These are phyloP conservation scores for Mortierella sp. DNA, from an alignment of 371 early-diverging fungal genomes.

Conservation along the genomic window DNA sequence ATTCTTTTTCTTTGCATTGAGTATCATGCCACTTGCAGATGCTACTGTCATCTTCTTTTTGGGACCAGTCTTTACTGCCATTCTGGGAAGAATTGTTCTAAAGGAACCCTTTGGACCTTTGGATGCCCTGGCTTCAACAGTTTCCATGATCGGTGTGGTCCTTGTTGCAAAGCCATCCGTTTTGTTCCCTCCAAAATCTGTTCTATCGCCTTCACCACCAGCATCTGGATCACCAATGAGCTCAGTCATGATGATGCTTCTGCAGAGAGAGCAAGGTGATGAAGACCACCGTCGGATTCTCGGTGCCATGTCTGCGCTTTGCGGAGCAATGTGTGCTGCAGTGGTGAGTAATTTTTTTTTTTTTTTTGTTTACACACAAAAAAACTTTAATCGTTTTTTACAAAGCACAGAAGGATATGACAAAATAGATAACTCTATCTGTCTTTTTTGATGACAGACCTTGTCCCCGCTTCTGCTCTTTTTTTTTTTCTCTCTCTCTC, in stretches of 20 bases:
- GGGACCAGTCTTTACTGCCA: conserved; percentile 81
- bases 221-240: neutral
- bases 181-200: conserved; percentile 58
- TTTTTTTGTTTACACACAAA: neutral
- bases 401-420: too few species aligned
- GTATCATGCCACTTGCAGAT: conserved; percentile 78
- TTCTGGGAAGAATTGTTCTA: conserved; percentile 73
- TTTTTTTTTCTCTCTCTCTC: too few species aligned
- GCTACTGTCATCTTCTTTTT: conserved; percentile 86
- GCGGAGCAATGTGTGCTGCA: conserved; percentile 49
- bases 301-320: conserved; percentile 27
- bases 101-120: conserved; percentile 74
- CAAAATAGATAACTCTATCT: too few species aligned
- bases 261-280: conserved; percentile 6
- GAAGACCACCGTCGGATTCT: conserved; percentile 14
- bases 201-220: neutral
- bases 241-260: conserved; percentile 5
- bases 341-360: conserved; percentile 22
- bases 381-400: too few species aligned
- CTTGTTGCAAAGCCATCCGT: conserved; percentile 77
- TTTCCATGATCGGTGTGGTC: conserved; percentile 75
- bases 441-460: too few species aligned
- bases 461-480: too few species aligned
- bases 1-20: conserved; percentile 80
- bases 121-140: conserved; percentile 66